phyloP scores from a whole-genome alignment of 208 protist species.

The Wallacemonas sp. region DNA sequence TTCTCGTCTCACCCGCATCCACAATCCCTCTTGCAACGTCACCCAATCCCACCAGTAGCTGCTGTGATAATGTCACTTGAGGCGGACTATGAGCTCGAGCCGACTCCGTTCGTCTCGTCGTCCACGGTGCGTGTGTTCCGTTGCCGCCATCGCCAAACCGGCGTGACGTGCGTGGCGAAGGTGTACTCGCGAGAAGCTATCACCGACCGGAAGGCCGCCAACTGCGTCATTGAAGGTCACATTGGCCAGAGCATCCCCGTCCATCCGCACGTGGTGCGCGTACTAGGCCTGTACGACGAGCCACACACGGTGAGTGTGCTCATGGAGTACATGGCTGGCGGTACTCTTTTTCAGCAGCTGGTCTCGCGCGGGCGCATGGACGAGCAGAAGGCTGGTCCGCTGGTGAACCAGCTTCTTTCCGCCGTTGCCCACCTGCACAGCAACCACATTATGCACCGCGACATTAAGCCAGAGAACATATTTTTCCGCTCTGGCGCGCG shows the following conservation, averaged over 20 bases:
- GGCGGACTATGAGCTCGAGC: constrained; percentile 53
- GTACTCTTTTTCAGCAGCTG: constrained; percentile 96
- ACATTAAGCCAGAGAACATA: constrained; percentile 99
- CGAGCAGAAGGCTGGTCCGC: constrained; percentile 87
- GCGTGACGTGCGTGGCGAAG: constrained; percentile 55
- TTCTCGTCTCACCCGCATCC: not conserved
- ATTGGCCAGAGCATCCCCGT: constrained; percentile 39
- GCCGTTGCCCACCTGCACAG: constrained; percentile 94
- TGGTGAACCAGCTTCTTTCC: constrained; percentile 95
- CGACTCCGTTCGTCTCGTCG: constrained; percentile 28
- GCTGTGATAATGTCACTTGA: constrained; percentile 37
- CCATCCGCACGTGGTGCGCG: constrained; percentile 48
- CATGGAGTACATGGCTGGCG: constrained; percentile 97
- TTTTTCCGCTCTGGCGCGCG: constrained; percentile 94
- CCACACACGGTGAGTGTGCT: constrained; percentile 80
- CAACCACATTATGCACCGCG: constrained; percentile 98
- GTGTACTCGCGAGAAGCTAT: constrained; percentile 44
- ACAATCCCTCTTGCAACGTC: not conserved
- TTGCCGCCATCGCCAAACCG: constrained; percentile 46
- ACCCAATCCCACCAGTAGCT: not conserved
- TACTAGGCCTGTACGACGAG: constrained; percentile 94
- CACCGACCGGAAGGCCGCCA: constrained; percentile 32
- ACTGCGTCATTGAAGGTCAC: constrained; percentile 47
- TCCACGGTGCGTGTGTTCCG: constrained; percentile 40
- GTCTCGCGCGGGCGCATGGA: constrained; percentile 89